These are phyloP conservation scores for Talaromyces sp. DNA, from an alignment of 2,329 filamentous ascomycete species.

Conservation along the genomic window DNA sequence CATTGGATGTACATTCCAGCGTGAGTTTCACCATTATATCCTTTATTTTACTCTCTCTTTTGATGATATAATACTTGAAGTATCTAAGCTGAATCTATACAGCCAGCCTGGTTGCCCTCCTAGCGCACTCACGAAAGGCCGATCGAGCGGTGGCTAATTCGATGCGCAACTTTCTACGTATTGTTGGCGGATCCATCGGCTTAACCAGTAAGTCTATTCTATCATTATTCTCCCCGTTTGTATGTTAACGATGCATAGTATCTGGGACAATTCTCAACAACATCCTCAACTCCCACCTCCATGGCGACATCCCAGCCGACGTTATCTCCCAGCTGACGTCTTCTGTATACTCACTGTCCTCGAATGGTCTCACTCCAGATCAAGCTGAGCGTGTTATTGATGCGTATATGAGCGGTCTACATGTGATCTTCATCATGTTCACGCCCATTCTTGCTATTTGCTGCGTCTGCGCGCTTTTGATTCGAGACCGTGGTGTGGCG, in stretches of 20 bases:
- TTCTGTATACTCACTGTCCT: neutral
- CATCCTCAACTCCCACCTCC: neutral
- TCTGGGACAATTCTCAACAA: slow-evolving; percentile 7
- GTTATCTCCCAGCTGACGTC: slow-evolving; percentile 2
- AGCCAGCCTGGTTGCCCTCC: slow-evolving; percentile 1
- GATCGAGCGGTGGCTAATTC: slow-evolving; percentile 5
- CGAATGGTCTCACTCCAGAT: neutral
- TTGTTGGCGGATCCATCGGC: slow-evolving; percentile 2
- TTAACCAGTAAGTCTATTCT: slow-evolving; percentile 1
- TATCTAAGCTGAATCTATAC: neutral
- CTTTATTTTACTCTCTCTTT: too few species aligned
- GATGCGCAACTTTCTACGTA: slow-evolving; percentile 3
- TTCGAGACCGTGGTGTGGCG: neutral
- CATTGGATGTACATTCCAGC: slow-evolving; percentile 3
- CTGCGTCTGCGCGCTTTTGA: slow-evolving; percentile 1
- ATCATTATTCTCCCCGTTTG: neutral
- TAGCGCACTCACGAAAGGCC: slow-evolving; percentile 3
- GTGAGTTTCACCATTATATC: neutral
- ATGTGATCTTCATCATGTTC: slow-evolving; percentile 4
- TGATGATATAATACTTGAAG: too few species aligned
- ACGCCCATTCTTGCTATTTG: slow-evolving; percentile 1
- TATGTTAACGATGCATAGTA: neutral
- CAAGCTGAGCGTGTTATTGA: neutral
- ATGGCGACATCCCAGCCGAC: neutral
- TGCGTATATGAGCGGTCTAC: slow-evolving; percentile 3